Percentiles rank a stretch among this genome's conserved stretches.
These are phyloP conservation scores for Chara braunii DNA, from an alignment of 139 green algal genomes.

Conservation along the genomic window DNA sequence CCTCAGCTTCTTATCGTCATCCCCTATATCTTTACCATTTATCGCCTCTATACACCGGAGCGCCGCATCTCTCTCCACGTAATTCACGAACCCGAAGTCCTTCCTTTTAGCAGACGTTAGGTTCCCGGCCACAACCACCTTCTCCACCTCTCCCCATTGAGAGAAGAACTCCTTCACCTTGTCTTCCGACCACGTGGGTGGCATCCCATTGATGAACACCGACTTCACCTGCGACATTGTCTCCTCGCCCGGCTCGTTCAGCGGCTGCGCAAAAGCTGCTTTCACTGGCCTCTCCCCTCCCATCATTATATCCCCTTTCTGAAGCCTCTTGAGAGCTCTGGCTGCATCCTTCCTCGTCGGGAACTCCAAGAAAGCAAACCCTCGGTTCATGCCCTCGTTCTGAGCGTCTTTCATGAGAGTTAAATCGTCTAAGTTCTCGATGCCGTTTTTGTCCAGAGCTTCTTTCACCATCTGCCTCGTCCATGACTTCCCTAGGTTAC, in stretches of 20 bases:
- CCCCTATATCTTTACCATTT: conserved; percentile 6
- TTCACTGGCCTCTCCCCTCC: conserved; percentile 25
- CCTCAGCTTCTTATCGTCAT: conserved; percentile 7
- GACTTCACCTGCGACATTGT: conserved; percentile 37
- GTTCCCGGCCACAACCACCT: conserved; percentile 29
- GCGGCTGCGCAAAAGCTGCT: conserved; percentile 25
- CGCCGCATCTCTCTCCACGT: conserved; percentile 5
- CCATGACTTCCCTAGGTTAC: conserved; percentile 35
- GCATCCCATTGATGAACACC: conserved; percentile 34
- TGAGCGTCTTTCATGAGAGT: conserved; percentile 34
- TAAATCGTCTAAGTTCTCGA: conserved; percentile 12
- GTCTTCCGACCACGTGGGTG: conserved; percentile 21
- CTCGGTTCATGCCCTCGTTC: conserved; percentile 23
- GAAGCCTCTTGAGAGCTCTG: conserved; percentile 3
- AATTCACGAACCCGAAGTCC: conserved; percentile 37
- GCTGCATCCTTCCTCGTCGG: not conserved
- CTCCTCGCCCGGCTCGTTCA: conserved; percentile 35
- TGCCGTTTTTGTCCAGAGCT: not conserved
- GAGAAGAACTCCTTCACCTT: conserved; percentile 14
- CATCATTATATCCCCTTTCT: conserved; percentile 9
- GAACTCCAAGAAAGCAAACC: conserved; percentile 33
- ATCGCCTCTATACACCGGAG: conserved; percentile 13
- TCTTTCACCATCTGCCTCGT: conserved; percentile 13
- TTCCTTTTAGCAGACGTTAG: conserved; percentile 32
- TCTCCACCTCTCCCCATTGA: conserved; percentile 28